These are phyloP conservation scores for Prunus davidiana DNA, from an alignment of 306 rosid species.

Conservation along the genomic window DNA sequence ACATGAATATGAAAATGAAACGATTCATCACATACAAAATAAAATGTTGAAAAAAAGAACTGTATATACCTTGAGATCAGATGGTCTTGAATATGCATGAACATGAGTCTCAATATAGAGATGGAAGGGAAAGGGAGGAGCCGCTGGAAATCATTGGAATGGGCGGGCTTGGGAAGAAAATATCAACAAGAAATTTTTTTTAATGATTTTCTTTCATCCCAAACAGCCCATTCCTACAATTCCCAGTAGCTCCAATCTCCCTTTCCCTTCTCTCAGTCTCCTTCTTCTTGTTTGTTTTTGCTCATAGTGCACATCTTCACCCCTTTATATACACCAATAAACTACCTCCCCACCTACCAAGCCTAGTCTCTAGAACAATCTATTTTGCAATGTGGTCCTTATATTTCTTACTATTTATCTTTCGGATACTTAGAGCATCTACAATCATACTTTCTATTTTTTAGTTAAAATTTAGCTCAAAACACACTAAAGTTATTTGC, in stretches of 20 bases:
- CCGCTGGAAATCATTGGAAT: conserved; percentile 46
- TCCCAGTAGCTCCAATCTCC: conserved; percentile 28
- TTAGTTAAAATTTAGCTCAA: no score
- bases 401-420: no score
- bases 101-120: neutral
- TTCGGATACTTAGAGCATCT: no score
- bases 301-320: neutral
- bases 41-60: no score
- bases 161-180: conserved; percentile 51
- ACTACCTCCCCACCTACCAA: neutral
- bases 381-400: neutral
- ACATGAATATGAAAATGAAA: no score
- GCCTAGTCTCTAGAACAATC: neutral
- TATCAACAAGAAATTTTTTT: neutral
- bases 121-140: conserved; percentile 50
- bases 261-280: conserved; percentile 37
- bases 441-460: no score
- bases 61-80: no score
- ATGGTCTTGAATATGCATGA: no score
- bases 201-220: conserved; percentile 29
- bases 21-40: no score
- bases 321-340: neutral
- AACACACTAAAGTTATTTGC: no score
- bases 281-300: neutral
- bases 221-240: conserved; percentile 48